Evolutionary conservation across 306 rosid species (phyloP).

Genomic region (Alnus rubra): DNA sequence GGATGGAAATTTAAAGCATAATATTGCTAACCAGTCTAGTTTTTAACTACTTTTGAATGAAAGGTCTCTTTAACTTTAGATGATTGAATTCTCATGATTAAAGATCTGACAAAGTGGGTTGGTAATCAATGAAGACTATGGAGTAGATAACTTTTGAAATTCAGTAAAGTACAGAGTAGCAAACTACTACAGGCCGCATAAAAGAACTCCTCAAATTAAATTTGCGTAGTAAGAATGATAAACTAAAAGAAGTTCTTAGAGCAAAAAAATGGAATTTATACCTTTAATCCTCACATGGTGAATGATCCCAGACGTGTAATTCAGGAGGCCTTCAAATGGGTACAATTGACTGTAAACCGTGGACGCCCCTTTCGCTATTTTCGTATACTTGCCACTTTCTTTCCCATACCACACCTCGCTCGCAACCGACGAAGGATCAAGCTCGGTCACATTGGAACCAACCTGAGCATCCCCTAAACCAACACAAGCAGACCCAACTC

Average conservation of each 20-base stretch:
- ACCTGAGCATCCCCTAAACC: slow-evolving; percentile 80
- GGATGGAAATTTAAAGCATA: not conserved
- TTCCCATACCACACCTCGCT: slow-evolving; percentile 83
- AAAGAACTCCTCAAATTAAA: not conserved
- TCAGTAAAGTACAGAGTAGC: not conserved
- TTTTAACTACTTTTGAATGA: not conserved
- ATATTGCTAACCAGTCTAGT: not conserved
- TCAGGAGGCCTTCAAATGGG: slow-evolving; percentile 77
- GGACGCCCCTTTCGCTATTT: slow-evolving; percentile 54
- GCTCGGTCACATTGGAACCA: slow-evolving; percentile 68
- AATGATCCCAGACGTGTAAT: slow-evolving; percentile 91
- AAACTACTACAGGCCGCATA: not conserved
- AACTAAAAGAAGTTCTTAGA: slow-evolving; percentile 12
- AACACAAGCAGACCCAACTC: slow-evolving; percentile 30
- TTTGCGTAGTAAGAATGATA: not conserved
- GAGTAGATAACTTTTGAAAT: not conserved
- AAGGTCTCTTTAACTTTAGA: not conserved
- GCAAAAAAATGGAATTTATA: slow-evolving; percentile 18
- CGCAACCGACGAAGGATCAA: slow-evolving; percentile 61
- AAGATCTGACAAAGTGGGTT: slow-evolving; percentile 8
- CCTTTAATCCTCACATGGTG: slow-evolving; percentile 85
- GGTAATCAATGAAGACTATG: slow-evolving; percentile 2
- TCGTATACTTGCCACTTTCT: slow-evolving; percentile 64
- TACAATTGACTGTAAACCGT: slow-evolving; percentile 74
- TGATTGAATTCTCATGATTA: not conserved